Evolutionary conservation across 1,284 basidiomycete genomes (phyloP), one percentile per base, ranked within the genome.

Genomic region (Apiotrichum brassicae): DNA sequence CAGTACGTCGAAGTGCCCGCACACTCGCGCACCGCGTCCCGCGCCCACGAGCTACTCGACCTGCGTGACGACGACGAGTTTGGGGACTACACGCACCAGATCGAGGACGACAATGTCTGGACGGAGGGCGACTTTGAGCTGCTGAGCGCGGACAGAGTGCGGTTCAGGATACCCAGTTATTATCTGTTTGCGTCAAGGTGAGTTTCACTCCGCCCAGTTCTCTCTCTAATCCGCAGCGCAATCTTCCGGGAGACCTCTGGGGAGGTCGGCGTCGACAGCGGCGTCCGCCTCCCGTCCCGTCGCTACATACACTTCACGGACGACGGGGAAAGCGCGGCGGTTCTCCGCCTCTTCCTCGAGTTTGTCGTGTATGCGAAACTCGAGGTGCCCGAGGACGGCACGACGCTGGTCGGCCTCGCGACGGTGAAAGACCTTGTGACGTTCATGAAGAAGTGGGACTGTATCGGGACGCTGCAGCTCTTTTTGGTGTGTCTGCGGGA

Each of bases 111-210:
- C 48, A 30, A 43, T 19, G 28, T 25, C 4, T 56, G 54, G 54
- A 46, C 36, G 11, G 51, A 48, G n/a, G 54, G 52, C 19, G 54
- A 56, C 39, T 51, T 56, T 33, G 48, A 46, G 49, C 46, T 59
- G 39, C 41, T 54, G 23, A 45, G 43, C 16, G 23, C 36, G 0
- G 57, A 59, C 36, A 12, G 40, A 4, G 50, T 56, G 23, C 36
- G 48, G 7, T 59, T 59, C 49, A 18, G 49, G 2, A 46, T 56
- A 1, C 54, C 52, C 25, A 48, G 41, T 18, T 59, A 46, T 32
- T 54, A 52, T 33, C 46, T 59, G 6, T 59, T 50, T 24, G 44
- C 49, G 0, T 36, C 46, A 4, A 46, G 43, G 53, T 55, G 40
- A 36, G 53, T 43, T 6, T 26, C 16, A 30, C 16, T 12, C 5